A percentile compares a stretch with the other conserved stretches of the same genome.
phyloP scores from a whole-genome alignment of 1,284 basidiomycete genomes.

The Ceratobasidium sp. region DNA sequence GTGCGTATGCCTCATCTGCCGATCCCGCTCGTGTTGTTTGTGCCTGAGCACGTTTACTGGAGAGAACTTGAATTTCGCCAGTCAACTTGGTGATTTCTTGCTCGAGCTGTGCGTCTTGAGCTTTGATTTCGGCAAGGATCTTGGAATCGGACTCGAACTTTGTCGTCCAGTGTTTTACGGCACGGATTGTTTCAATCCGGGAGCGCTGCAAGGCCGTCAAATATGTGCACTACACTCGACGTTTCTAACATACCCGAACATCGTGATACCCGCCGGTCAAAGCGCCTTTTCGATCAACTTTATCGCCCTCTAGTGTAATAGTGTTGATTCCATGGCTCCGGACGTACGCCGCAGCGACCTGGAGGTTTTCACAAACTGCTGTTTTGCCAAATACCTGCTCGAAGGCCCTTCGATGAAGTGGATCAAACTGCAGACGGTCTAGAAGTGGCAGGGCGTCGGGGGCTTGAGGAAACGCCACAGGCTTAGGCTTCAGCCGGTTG shows the following conservation, averaged over 20 bases:
- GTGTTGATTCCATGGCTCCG: slow-evolving; percentile 94
- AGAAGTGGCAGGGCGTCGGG: slow-evolving; percentile 89
- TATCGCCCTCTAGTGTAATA: slow-evolving; percentile 97
- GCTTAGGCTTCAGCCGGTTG: slow-evolving; percentile 89
- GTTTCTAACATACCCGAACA: slow-evolving; percentile 59
- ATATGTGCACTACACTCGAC: too few relatives aligned
- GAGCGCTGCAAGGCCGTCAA: slow-evolving; percentile 57
- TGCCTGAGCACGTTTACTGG: slow-evolving; percentile 74
- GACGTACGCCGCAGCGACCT: slow-evolving; percentile 92
- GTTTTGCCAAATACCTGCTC: slow-evolving; percentile 99
- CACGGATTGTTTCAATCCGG: slow-evolving; percentile 86
- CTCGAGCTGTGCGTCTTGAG: slow-evolving; percentile 73
- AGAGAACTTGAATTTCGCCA: slow-evolving; percentile 75
- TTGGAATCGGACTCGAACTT: slow-evolving; percentile 73
- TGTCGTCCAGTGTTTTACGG: slow-evolving; percentile 76
- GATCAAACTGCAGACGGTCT: slow-evolving; percentile 82
- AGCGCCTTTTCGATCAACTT: slow-evolving; percentile 95
- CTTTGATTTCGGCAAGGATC: slow-evolving; percentile 76
- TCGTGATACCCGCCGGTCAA: slow-evolving; percentile 97
- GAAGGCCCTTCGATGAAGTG: slow-evolving; percentile 79
- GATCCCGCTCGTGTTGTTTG: slow-evolving; percentile 72
- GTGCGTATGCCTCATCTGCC: slow-evolving; percentile 65
- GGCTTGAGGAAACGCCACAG: slow-evolving; percentile 70
- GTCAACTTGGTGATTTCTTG: slow-evolving; percentile 84
- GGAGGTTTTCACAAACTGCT: slow-evolving; percentile 91